Base-by-base conservation (phyloP, 352 stramenopile genomes). In the Phytophthora fragariae region DNA sequence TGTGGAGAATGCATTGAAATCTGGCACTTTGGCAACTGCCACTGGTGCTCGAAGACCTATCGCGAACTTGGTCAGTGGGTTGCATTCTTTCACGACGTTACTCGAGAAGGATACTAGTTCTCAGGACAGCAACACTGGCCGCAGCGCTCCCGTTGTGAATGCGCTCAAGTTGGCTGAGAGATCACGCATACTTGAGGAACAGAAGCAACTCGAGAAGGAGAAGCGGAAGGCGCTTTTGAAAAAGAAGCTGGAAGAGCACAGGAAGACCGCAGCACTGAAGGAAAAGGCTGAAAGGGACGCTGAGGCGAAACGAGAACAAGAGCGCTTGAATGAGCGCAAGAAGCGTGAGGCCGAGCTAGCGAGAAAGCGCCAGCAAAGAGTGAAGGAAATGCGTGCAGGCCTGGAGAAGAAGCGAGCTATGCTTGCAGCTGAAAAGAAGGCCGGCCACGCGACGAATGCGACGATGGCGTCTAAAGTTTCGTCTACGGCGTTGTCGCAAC, bases 81-180 rank as follows among this genome's bases (percentile, higher is more conserved):
- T 96, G 27, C 88, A 95, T 46, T 95, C 88, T 11, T 88, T 95
- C 60, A 88, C 83, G 8, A 77, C 82, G n/a, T 65, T 96, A 29
- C 56, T 94, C 19, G 85, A 91, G 3, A 92, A 90, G 39, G 78
- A 90, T 24, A 17, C 41, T 49, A 81, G 68, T 21, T 41, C 68
- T 1, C 67, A 77, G 52, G 70, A 70, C 19, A 74, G 61, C 50
- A 83, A 55, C 7, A 80, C 31, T 31, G 66, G 59, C 14, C 81
- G 87, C 59, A 84, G 75, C 52, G 78, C 79, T 15, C 85, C 83
- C 0, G 77, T 85, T 29, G 82, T 96, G 5, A 93, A 83, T 56
- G 77, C 90, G 1, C 69, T 96, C 24, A 95, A 94, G 55, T 33
- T 92, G 58, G 88, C 88, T 1, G 88, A 95, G 69, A 88, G 79